These are phyloP conservation scores for Gastrodia elata DNA, from an alignment of 106 monocot species.

Conservation along the genomic window DNA sequence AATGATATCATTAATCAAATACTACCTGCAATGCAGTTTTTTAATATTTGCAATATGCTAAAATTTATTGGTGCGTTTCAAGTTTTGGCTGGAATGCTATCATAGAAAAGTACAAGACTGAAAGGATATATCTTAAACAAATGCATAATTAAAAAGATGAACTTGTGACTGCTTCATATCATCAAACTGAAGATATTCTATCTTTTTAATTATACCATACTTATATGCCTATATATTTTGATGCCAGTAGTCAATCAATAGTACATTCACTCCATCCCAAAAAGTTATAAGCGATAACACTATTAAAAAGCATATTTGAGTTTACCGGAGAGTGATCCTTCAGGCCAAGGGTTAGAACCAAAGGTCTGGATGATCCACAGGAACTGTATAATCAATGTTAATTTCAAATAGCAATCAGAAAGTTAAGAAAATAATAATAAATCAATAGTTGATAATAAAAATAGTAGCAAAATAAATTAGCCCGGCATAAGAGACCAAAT, in stretches of 20 bases:
- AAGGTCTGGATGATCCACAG: slow-evolving; percentile 6
- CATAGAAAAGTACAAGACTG: background rate
- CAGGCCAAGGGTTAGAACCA: slow-evolving; percentile 6
- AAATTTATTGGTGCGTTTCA: background rate
- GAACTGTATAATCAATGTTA: background rate
- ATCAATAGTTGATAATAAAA: background rate
- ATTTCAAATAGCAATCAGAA: background rate
- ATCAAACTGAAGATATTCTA: background rate
- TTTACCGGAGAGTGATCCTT: slow-evolving; percentile 8
- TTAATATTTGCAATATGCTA: background rate
- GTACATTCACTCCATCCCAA: background rate
- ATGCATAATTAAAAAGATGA: background rate
- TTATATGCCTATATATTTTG: background rate
- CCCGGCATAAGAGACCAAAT: background rate
- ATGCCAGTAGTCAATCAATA: background rate
- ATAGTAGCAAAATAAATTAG: background rate
- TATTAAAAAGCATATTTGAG: background rate
- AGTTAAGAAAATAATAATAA: background rate
- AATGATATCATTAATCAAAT: too few species aligned
- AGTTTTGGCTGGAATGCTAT: background rate
- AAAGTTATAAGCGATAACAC: background rate
- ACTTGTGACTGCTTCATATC: background rate
- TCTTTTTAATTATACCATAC: background rate
- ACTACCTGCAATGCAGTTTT: too few species aligned
- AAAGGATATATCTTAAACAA: background rate